Evolutionary conservation across 176 grass and related monocot genomes (phyloP).

Genomic region (Zoysia pacifica): DNA sequence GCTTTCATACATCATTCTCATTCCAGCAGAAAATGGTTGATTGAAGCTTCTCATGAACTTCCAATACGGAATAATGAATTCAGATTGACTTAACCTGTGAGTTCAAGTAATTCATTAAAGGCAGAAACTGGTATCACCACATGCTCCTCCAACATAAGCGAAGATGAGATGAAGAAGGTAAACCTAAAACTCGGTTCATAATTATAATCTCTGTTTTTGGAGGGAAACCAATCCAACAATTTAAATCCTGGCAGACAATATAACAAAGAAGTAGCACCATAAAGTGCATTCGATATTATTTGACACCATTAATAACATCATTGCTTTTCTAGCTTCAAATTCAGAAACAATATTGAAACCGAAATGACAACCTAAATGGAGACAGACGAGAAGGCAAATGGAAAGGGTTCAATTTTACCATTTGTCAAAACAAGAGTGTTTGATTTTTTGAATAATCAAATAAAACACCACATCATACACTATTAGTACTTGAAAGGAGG

Average conservation of each 20-base stretch:
- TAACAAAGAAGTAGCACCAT: slow-evolving; percentile 7
- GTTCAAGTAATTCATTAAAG: slow-evolving; percentile 35
- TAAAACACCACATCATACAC: background rate
- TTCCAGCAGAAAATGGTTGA: slow-evolving; percentile 66
- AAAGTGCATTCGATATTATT: slow-evolving; percentile 19
- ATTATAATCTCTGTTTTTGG: background rate
- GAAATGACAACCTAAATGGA: background rate
- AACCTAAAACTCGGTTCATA: background rate
- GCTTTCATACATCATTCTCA: slow-evolving; percentile 66
- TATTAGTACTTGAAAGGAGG: slow-evolving; percentile 16
- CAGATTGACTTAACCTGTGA: slow-evolving; percentile 64
- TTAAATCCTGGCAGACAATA: background rate
- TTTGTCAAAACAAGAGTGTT: background rate
- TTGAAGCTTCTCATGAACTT: slow-evolving; percentile 75
- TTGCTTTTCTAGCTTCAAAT: background rate
- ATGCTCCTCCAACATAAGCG: slow-evolving; percentile 16
- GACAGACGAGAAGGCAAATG: background rate
- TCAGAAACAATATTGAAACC: background rate
- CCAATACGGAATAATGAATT: slow-evolving; percentile 85
- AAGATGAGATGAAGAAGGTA: background rate
- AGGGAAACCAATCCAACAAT: background rate
- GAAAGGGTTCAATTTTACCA: background rate
- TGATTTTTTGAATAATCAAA: background rate
- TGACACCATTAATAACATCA: background rate
- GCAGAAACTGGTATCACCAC: slow-evolving; percentile 10